Conservation (phyloP, 2,329 filamentous ascomycete genomes). For the Fusarium haematococcum region DNA sequence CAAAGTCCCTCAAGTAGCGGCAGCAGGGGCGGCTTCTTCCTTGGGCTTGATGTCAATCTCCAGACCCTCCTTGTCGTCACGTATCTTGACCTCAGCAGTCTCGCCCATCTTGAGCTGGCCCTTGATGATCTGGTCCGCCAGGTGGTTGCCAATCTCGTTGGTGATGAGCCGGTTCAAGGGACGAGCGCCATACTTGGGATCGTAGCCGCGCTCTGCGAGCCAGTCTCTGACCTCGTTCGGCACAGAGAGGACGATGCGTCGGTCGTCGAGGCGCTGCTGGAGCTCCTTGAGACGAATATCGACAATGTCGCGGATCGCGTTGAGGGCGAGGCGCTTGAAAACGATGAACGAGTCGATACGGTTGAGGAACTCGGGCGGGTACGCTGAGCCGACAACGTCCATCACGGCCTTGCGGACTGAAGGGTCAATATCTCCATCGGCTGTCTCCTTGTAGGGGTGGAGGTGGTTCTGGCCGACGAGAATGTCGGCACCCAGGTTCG, state of each 20-base stretch:
- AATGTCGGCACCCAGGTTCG: slow-evolving; percentile 92
- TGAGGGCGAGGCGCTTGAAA: slow-evolving; percentile 85
- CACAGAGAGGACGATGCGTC: slow-evolving; percentile 82
- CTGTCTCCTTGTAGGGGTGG: slow-evolving; percentile 71
- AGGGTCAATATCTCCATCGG: slow-evolving; percentile 76
- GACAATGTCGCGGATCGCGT: slow-evolving; percentile 89
- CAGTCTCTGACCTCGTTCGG: slow-evolving; percentile 80
- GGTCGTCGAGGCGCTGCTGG: slow-evolving; percentile 84
- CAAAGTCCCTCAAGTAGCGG: neutral
- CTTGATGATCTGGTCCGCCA: slow-evolving; percentile 92
- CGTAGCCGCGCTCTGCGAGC: slow-evolving; percentile 91
- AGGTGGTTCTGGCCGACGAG: slow-evolving; percentile 80
- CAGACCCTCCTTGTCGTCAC: slow-evolving; percentile 69
- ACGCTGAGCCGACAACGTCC: slow-evolving; percentile 80
- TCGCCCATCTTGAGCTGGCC: slow-evolving; percentile 84
- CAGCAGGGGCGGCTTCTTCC: slow-evolving; percentile 2
- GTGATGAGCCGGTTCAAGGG: slow-evolving; percentile 92
- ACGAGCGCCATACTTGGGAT: slow-evolving; percentile 89
- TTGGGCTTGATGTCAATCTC: slow-evolving; percentile 56
- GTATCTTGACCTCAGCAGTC: slow-evolving; percentile 76
- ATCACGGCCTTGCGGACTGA: slow-evolving; percentile 84
- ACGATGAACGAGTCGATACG: slow-evolving; percentile 97
- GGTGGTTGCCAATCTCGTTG: slow-evolving; percentile 87
- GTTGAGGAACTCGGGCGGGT: slow-evolving; percentile 96
- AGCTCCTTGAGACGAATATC: slow-evolving; percentile 91